Base-by-base conservation (phyloP, 371 early-diverging fungal genomes). In the Synchytrium microbalum region DNA sequence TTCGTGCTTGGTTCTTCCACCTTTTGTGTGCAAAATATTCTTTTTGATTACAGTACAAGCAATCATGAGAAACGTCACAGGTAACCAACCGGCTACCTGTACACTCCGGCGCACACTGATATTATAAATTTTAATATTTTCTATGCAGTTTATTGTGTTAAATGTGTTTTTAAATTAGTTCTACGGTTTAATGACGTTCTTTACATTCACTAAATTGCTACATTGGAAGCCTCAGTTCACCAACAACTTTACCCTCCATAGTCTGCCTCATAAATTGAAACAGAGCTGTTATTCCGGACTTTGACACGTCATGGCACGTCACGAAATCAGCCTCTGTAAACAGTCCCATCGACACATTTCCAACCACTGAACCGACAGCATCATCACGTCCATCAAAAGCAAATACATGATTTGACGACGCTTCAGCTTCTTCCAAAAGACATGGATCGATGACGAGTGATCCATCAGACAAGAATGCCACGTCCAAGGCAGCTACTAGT, bases 401-500 rank as follows among this genome's bases (percentile, higher is more conserved):
- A 80, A 93, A 91, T 2, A 85, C 86, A 66, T 96, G 96, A 27
- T 77, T 70, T 0, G 95, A 93, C 66, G 70, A 67, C 0, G 92
- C 88, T 25, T 72, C 87, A 73, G 84, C 80, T 24, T 83, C 65
- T 73, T 95, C 97, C 57, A 82, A 77, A 5, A 65, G 66, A 1
- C 86, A 86, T 3, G 95, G 95, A 74, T 96, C 95, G 67, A 93
- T 71, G 1, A 92, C 59, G 28, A 92, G 68, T 2, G 69, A 65
- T 30, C 86, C 84, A n/a, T 83, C 73, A 5, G 65, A 63, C 46
- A 82, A 76, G n/a, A 92, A 73, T 56, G 84, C 84, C 61, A 87
- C 88, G 1, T 88, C 81, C 3, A 89, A 85, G 3, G 91, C 80
- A 13, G 86, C 87, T 1, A 84, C 76, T 65, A 90, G 81, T 10